A percentile compares a stretch with the other conserved stretches of the same genome.
Evolutionary conservation across 768 basidiomycete genomes (phyloP).

Genomic region (Amylocystis lapponica): DNA sequence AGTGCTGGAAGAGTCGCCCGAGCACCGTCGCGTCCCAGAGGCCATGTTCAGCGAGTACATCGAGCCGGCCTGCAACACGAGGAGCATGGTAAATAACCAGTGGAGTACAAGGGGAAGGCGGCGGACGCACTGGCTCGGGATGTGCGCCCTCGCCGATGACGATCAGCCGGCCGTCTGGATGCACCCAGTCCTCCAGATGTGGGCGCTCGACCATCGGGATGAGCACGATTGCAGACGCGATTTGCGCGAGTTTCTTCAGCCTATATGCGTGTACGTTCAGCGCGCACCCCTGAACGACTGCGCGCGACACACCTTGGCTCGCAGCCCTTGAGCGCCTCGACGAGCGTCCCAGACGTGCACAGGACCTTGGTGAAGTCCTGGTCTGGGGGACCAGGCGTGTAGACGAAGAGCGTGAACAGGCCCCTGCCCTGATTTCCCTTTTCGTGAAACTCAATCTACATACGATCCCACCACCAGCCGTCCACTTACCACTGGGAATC

Average conservation of each 20-base stretch:
- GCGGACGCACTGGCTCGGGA: constrained; percentile 20
- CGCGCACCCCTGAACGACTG: neutral
- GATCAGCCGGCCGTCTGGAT: constrained; percentile 18
- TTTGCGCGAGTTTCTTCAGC: constrained; percentile 11
- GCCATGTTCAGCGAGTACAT: constrained; percentile 17
- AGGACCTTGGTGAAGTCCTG: neutral
- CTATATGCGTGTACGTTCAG: constrained; percentile 3
- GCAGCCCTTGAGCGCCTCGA: constrained; percentile 8
- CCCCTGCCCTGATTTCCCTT: neutral
- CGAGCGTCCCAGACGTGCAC: constrained; percentile 1
- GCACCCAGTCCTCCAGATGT: constrained; percentile 26
- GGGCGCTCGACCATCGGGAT: constrained; percentile 7
- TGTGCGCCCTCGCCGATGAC: constrained; percentile 29
- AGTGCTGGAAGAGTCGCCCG: constrained; percentile 27
- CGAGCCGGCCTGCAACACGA: constrained; percentile 6
- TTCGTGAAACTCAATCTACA: neutral
- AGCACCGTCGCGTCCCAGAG: constrained; percentile 28
- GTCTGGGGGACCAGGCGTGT: neutral
- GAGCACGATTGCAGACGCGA: constrained; percentile 1
- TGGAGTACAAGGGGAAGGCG: neutral
- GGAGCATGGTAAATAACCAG: neutral
- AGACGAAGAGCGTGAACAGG: constrained; percentile 5
- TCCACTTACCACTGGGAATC: constrained; percentile 11
- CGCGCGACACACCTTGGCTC: constrained; percentile 12
- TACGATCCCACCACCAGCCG: neutral